These are phyloP conservation scores for Puccinellia tenuiflora DNA, from an alignment of 176 grass and related monocot species.

Conservation along the genomic window DNA sequence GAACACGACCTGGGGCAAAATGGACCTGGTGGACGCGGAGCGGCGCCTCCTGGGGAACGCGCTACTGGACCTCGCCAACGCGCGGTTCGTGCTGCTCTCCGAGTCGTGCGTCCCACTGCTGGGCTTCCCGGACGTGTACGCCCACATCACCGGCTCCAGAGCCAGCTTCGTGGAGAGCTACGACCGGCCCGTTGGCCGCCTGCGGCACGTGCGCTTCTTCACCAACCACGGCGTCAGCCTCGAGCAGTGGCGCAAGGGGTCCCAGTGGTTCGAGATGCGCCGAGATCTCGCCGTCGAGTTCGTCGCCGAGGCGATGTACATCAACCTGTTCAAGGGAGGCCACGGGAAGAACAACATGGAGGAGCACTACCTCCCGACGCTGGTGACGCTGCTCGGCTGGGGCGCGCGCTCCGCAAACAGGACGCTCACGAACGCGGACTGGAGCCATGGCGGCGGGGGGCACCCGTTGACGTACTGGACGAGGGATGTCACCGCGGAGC, in stretches of 20 bases:
- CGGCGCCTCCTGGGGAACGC: slow-evolving; percentile 51
- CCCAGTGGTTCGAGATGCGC: slow-evolving; percentile 75
- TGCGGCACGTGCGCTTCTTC: slow-evolving; percentile 36
- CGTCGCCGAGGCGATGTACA: slow-evolving; percentile 42
- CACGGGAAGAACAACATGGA: slow-evolving; percentile 30
- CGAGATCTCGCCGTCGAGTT: slow-evolving; percentile 33
- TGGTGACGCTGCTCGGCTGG: slow-evolving; percentile 30
- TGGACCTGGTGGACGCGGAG: slow-evolving; percentile 42
- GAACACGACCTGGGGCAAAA: slow-evolving; percentile 18
- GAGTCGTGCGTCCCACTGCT: slow-evolving; percentile 51
- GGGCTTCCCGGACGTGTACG: slow-evolving; percentile 26
- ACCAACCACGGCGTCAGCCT: slow-evolving; percentile 19
- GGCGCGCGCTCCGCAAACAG: slow-evolving; percentile 37
- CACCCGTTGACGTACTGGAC: not conserved
- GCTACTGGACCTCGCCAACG: slow-evolving; percentile 46
- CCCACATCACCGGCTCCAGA: slow-evolving; percentile 24
- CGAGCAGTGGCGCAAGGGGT: slow-evolving; percentile 58
- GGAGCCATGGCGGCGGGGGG: slow-evolving; percentile 19
- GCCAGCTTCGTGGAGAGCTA: slow-evolving; percentile 54
- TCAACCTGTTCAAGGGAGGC: slow-evolving; percentile 38
- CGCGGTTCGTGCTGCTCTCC: slow-evolving; percentile 47
- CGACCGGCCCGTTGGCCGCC: not conserved
- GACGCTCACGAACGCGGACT: slow-evolving; percentile 53
- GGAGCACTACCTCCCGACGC: slow-evolving; percentile 77
- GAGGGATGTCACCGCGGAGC: slow-evolving; percentile 19